Percentiles rank a stretch among this genome's conserved stretches.
Evolutionary conservation across 225 moss, liverwort and hornwort species (phyloP).

Genomic region (Lunularia cruciata): DNA sequence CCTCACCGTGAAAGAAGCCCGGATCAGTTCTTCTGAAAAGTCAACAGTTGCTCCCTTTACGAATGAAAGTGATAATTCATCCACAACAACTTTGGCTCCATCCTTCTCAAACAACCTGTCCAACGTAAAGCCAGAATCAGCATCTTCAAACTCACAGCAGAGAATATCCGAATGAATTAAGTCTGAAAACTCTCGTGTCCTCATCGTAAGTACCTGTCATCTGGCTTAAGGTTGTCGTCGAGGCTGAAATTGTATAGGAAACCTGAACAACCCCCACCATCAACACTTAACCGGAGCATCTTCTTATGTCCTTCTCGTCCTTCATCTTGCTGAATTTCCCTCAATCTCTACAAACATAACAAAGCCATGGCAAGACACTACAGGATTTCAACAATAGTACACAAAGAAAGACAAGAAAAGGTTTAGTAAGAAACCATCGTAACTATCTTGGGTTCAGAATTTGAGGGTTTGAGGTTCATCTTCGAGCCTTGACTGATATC

Average conservation of each 20-base stretch:
- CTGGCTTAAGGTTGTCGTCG: slow-evolving; percentile 72
- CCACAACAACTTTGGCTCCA: slow-evolving; percentile 79
- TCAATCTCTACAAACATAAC: slow-evolving; percentile 53
- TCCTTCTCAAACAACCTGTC: slow-evolving; percentile 69
- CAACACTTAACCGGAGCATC: slow-evolving; percentile 86
- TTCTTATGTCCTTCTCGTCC: slow-evolving; percentile 57
- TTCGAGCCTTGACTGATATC: too few relatives aligned
- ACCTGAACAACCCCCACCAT: slow-evolving; percentile 96
- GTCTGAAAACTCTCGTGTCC: too few relatives aligned
- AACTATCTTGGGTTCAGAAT: too few relatives aligned
- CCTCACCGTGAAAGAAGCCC: slow-evolving; percentile 85
- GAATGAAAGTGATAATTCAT: slow-evolving; percentile 73
- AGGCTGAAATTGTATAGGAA: slow-evolving; percentile 80
- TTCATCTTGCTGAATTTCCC: slow-evolving; percentile 76
- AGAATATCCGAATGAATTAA: too few relatives aligned
- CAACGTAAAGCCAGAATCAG: too few relatives aligned
- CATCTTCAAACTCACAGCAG: too few relatives aligned
- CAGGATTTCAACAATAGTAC: too few relatives aligned
- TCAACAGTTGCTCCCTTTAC: slow-evolving; percentile 83
- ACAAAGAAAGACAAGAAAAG: too few relatives aligned
- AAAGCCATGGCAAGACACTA: too few relatives aligned
- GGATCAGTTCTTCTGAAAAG: slow-evolving; percentile 89
- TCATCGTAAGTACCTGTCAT: slow-evolving; percentile 81
- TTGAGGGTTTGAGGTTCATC: too few relatives aligned
- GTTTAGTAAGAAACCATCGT: too few relatives aligned